Conservation (phyloP, 108 stramenopile species). For the Skeletonema tropicum region DNA sequence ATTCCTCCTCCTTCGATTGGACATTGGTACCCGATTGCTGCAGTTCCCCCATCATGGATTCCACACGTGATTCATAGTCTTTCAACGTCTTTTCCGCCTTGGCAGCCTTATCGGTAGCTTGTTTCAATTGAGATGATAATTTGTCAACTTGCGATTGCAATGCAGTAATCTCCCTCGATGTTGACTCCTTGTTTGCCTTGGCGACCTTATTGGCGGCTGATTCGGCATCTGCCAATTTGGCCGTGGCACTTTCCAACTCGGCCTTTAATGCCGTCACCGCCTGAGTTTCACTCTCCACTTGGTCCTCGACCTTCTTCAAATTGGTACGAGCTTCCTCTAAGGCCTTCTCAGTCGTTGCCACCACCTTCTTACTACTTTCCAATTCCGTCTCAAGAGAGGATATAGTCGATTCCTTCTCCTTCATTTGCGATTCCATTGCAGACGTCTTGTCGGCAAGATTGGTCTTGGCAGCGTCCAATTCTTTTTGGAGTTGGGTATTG, state of each 20-base stretch:
- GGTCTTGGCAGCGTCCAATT: conserved; percentile 17
- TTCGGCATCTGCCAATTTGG: conserved; percentile 27
- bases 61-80: conserved; percentile 28
- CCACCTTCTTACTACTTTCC: conserved; percentile 22
- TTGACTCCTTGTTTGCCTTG: conserved; percentile 5
- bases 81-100: conserved; percentile 19
- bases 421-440: conserved; percentile 9
- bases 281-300: conserved; percentile 21
- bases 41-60: conserved; percentile 22
- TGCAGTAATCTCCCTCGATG: conserved; percentile 17
- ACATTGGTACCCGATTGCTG: conserved; percentile 23
- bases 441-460: conserved; percentile 23
- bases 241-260: conserved; percentile 21
- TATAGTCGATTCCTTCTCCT: conserved; percentile 24
- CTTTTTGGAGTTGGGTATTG: conserved; percentile 20
- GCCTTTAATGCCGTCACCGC: conserved; percentile 11
- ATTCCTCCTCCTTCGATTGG: conserved; percentile 13
- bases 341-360: conserved; percentile 20
- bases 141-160: conserved; percentile 22
- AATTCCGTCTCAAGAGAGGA: conserved; percentile 27
- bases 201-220: not conserved
- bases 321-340: conserved; percentile 32
- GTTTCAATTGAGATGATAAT: conserved; percentile 21
- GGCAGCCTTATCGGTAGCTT: conserved; percentile 17
- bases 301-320: conserved; percentile 10